Evolutionary conservation across 2,329 filamentous ascomycete genomes (phyloP).

Genomic region (Pseudonectria buxi): DNA sequence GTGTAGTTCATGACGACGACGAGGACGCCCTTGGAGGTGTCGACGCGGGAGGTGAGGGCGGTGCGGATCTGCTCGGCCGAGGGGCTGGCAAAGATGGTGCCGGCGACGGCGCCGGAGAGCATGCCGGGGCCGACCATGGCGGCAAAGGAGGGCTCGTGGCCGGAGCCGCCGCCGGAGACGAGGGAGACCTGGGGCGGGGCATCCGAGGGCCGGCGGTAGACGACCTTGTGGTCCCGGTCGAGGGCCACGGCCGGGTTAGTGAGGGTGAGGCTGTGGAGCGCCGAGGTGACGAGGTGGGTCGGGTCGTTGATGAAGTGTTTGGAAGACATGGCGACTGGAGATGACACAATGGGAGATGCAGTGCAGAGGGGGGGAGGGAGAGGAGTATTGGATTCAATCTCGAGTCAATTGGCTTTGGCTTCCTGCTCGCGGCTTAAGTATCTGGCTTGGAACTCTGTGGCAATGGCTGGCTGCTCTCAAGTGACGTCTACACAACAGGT

Average conservation of each 20-base stretch:
- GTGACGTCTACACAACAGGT: no score
- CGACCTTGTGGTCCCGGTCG: conserved; percentile 72
- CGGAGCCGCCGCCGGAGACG: conserved; percentile 81
- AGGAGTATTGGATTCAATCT: no score
- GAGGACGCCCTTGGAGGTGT: conserved; percentile 65
- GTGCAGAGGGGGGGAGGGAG: no score
- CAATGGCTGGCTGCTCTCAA: no score
- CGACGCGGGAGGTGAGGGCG: conserved; percentile 67
- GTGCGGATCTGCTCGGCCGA: conserved; percentile 75
- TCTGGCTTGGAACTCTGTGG: no score
- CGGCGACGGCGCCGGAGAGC: conserved; percentile 74
- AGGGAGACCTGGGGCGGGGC: conserved; percentile 64
- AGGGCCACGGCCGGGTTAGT: conserved; percentile 80
- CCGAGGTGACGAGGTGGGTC: conserved; percentile 66
- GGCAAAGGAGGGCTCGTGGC: conserved; percentile 84
- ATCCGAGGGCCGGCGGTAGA: conserved; percentile 61
- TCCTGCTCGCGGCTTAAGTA: no score
- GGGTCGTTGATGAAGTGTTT: conserved; percentile 92
- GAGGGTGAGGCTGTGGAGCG: conserved; percentile 69
- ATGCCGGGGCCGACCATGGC: conserved; percentile 79
- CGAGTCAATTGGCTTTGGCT: no score
- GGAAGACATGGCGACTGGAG: conserved; percentile 36
- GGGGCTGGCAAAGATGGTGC: conserved; percentile 80
- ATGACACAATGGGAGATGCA: conserved; percentile 1
- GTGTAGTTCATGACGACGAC: conserved; percentile 97